These are phyloP conservation scores for Pseudocercospora vitis DNA, from an alignment of 2,329 filamentous ascomycete genomes.

Conservation along the genomic window DNA sequence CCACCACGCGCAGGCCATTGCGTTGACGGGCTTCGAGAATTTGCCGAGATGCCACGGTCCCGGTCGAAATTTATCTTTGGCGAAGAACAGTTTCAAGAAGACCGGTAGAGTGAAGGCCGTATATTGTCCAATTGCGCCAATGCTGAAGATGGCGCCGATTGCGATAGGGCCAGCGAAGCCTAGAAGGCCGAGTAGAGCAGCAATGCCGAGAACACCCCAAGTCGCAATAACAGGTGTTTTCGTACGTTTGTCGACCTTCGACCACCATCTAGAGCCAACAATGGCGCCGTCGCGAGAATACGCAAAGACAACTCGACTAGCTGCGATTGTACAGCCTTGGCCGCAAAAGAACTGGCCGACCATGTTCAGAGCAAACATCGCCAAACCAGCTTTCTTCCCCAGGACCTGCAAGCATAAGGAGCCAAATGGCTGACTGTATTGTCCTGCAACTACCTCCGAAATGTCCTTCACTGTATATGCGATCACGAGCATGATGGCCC, in stretches of 20 bases:
- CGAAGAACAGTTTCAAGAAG: constrained; percentile 35
- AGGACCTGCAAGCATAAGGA: constrained; percentile 37
- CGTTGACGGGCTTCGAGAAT: constrained; percentile 33
- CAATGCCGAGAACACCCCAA: constrained; percentile 34
- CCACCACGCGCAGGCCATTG: constrained; percentile 34
- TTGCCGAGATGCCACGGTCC: constrained; percentile 39
- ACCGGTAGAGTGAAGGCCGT: constrained; percentile 35
- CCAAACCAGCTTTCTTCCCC: constrained; percentile 34
- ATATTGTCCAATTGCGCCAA: constrained; percentile 29
- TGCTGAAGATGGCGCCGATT: constrained; percentile 37
- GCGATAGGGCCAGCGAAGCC: constrained; percentile 35
- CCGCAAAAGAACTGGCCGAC: constrained; percentile 38
- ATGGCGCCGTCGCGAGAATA: constrained; percentile 37
- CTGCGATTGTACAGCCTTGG: constrained; percentile 35
- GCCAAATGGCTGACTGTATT: constrained; percentile 38
- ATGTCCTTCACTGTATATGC: constrained; percentile 37
- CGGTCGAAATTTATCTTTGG: constrained; percentile 29
- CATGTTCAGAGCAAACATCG: constrained; percentile 37
- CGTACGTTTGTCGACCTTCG: constrained; percentile 31
- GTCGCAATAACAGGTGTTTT: constrained; percentile 37
- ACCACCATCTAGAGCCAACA: constrained; percentile 32
- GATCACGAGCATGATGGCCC: constrained; percentile 35
- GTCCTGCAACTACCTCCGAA: constrained; percentile 32
- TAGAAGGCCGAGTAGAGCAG: constrained; percentile 32
- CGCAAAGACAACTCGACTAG: constrained; percentile 34